These are phyloP conservation scores for Termitomyces sp. DNA, from an alignment of 768 basidiomycete species.

Conservation along the genomic window DNA sequence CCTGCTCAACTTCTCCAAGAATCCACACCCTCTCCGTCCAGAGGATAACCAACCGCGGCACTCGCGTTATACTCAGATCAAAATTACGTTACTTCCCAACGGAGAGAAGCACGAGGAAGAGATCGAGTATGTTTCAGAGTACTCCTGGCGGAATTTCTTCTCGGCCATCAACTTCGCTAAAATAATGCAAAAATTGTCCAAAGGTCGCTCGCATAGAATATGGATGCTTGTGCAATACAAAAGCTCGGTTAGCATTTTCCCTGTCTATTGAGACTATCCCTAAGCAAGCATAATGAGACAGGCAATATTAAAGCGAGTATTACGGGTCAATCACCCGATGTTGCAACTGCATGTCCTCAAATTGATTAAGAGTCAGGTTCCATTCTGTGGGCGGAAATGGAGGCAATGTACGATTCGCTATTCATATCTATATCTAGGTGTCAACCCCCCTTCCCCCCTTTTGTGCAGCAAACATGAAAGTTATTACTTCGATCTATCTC, in stretches of 20 bases:
- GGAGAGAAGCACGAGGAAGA: slow-evolving; percentile 80
- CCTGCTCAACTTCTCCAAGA: slow-evolving; percentile 66
- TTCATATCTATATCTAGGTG: background rate
- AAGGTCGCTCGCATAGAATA: slow-evolving; percentile 90
- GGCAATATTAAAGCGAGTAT: slow-evolving; percentile 93
- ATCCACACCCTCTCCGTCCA: slow-evolving; percentile 48
- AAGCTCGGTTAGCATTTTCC: slow-evolving; percentile 66
- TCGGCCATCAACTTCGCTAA: slow-evolving; percentile 95
- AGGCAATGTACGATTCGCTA: slow-evolving; percentile 63
- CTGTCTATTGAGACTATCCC: background rate
- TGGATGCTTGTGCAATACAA: slow-evolving; percentile 98
- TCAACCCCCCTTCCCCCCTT: background rate
- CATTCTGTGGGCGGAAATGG: slow-evolving; percentile 98
- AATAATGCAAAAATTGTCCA: slow-evolving; percentile 96
- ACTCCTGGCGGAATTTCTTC: slow-evolving; percentile 98
- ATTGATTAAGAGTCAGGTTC: slow-evolving; percentile 97
- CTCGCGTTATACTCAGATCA: slow-evolving; percentile 52
- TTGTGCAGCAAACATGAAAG: slow-evolving; percentile 92
- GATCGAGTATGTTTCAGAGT: slow-evolving; percentile 87
- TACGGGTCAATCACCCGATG: slow-evolving; percentile 91
- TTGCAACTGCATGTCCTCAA: slow-evolving; percentile 93
- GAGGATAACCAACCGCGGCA: slow-evolving; percentile 64
- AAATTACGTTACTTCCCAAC: slow-evolving; percentile 57
- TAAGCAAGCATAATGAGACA: slow-evolving; percentile 21
- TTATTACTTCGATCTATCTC: slow-evolving; percentile 96